phyloP scores from a whole-genome alignment of 805 yeast species.

The Yarrowia sp. region DNA sequence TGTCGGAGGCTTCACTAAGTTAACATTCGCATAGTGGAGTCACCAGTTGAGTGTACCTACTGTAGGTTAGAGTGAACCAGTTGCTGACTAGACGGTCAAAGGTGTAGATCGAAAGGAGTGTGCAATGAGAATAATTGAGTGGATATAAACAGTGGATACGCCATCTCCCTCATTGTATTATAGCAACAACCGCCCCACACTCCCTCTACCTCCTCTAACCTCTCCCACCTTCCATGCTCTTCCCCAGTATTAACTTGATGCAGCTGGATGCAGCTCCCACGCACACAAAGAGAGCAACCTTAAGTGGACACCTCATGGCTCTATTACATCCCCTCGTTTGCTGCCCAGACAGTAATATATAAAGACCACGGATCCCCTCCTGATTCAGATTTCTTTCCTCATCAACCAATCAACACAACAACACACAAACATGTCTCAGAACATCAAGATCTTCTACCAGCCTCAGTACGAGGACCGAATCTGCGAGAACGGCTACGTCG shows the following conservation, averaged over 20 bases:
- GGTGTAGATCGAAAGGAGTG: no score
- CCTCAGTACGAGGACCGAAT: constrained; percentile 40
- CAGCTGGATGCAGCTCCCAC: not conserved
- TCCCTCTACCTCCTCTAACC: no score
- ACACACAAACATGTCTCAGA: constrained; percentile 31
- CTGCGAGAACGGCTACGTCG: constrained; percentile 39
- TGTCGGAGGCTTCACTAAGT: not conserved
- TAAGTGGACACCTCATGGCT: constrained; percentile 2
- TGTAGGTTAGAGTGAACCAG: no score
- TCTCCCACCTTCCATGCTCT: constrained; percentile 12
- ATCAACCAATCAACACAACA: not conserved
- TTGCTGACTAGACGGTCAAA: no score
- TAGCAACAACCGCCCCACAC: not conserved
- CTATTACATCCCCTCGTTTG: constrained; percentile 21
- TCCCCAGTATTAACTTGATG: constrained; percentile 11
- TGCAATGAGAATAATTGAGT: no score
- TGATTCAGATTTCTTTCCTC: no score
- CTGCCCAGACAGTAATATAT: constrained; percentile 19
- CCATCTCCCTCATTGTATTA: not conserved
- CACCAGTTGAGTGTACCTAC: constrained; percentile 8
- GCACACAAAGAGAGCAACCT: constrained; percentile 38
- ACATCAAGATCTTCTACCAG: constrained; percentile 38
- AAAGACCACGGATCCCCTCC: constrained; percentile 16
- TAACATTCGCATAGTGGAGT: constrained; percentile 28
- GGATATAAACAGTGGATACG: no score